Percentiles rank a stretch among this genome's conserved stretches.
Conservation (phyloP, 305 asterid species). For the Fraxinus ornus region DNA sequence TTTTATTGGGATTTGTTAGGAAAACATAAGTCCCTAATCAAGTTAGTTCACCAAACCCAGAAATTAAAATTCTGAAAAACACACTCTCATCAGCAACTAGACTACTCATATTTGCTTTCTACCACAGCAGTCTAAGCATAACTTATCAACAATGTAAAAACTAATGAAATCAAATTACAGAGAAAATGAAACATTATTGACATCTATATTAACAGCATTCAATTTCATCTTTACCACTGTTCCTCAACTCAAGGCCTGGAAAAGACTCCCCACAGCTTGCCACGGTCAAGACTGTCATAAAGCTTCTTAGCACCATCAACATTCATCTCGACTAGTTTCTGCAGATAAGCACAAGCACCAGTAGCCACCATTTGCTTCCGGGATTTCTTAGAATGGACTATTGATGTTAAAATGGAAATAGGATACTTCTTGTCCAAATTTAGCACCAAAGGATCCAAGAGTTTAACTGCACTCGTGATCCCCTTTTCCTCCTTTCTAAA, state of each 20-base stretch:
- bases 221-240: background rate
- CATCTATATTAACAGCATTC: conserved; percentile 28
- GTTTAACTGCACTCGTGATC: conserved; percentile 44
- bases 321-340: conserved; percentile 59
- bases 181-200: conserved; percentile 25
- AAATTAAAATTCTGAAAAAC: conserved; percentile 22
- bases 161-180: conserved; percentile 12
- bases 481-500: conserved; percentile 77
- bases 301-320: conserved; percentile 82
- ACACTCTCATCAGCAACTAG: conserved; percentile 34
- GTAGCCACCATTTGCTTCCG: conserved; percentile 67
- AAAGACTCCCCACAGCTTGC: conserved; percentile 79
- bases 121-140: conserved; percentile 36
- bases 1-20: conserved; percentile 37
- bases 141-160: conserved; percentile 44
- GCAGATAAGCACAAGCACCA: conserved; percentile 59
- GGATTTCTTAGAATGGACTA: conserved; percentile 69
- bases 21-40: conserved; percentile 32
- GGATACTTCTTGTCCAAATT: conserved; percentile 53
- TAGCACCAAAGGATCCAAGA: conserved; percentile 52
- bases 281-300: conserved; percentile 51
- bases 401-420: conserved; percentile 38
- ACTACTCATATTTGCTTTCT: conserved; percentile 35
- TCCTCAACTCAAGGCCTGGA: conserved; percentile 34
- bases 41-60: conserved; percentile 57